A percentile compares a stretch with the other conserved stretches of the same genome.
Evolutionary conservation across 306 rosid genomes (phyloP).

Genomic region (Crataegus laevigata): DNA sequence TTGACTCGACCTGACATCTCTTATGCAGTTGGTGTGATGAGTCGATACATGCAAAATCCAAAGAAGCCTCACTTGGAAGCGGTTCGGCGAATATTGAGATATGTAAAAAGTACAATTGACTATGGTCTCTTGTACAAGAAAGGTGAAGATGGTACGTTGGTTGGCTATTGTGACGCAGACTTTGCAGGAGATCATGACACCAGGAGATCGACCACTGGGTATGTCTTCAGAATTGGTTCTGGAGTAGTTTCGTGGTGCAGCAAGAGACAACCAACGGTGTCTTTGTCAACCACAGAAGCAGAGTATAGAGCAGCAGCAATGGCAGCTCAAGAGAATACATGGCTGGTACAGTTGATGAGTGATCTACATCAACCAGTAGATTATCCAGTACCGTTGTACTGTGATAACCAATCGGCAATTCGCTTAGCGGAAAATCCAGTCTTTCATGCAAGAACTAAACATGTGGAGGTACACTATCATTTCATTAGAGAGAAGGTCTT

Average conservation of each 20-base stretch:
- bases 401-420: not conserved
- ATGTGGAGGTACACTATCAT: not conserved
- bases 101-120: too few relatives aligned
- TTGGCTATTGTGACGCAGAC: too few relatives aligned
- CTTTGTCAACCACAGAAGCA: too few relatives aligned
- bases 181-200: too few relatives aligned
- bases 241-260: not conserved
- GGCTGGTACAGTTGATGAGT: not conserved
- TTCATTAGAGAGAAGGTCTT: too few relatives aligned
- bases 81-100: not conserved
- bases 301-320: not conserved
- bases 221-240: not conserved
- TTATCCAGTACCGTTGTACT: not conserved
- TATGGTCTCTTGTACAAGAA: too few relatives aligned
- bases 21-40: not conserved
- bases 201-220: not conserved
- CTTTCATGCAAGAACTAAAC: not conserved
- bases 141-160: too few relatives aligned
- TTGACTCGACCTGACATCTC: not conserved
- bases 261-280: too few relatives aligned
- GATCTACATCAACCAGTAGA: not conserved
- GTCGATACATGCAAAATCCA: not conserved
- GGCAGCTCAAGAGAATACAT: not conserved
- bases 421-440: not conserved
- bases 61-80: not conserved